Evolutionary conservation across 169 alveolate species (phyloP).

Genomic region (Cryptosporidium felis): DNA sequence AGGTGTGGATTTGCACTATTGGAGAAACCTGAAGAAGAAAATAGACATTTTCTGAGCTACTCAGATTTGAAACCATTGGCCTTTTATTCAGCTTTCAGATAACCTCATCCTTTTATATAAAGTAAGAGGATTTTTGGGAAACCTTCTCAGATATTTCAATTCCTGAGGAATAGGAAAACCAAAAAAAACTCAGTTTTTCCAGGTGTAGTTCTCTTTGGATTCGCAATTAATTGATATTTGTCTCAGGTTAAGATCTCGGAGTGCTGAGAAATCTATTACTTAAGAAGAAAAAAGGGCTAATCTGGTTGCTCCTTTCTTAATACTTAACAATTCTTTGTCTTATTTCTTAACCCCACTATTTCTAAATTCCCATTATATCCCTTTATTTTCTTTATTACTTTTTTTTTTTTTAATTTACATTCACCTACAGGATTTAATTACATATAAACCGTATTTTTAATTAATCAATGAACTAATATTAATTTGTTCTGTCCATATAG

Average conservation of each 20-base stretch:
- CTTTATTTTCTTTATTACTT: background rate
- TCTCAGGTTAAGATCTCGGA: too few species aligned
- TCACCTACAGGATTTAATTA: background rate
- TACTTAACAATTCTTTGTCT: too few species aligned
- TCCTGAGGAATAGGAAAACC: background rate
- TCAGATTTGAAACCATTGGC: constrained; percentile 26
- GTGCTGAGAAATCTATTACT: too few species aligned
- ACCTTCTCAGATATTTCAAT: background rate
- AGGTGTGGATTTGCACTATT: constrained; percentile 54
- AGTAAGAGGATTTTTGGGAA: background rate
- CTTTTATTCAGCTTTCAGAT: background rate
- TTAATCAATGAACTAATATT: too few species aligned
- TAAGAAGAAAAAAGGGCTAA: too few species aligned
- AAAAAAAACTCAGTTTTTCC: background rate
- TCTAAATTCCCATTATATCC: too few species aligned
- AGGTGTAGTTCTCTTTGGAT: background rate
- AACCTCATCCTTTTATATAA: background rate
- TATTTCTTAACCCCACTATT: too few species aligned
- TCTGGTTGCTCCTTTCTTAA: too few species aligned
- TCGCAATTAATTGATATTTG: background rate
- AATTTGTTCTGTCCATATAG: too few species aligned
- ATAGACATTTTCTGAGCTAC: constrained; percentile 35
- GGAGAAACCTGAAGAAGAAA: constrained; percentile 62
- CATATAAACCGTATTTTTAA: too few species aligned
- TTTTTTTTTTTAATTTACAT: background rate